Conservation (phyloP, 805 yeast species). For the Metschnikowia santaceciliae region DNA sequence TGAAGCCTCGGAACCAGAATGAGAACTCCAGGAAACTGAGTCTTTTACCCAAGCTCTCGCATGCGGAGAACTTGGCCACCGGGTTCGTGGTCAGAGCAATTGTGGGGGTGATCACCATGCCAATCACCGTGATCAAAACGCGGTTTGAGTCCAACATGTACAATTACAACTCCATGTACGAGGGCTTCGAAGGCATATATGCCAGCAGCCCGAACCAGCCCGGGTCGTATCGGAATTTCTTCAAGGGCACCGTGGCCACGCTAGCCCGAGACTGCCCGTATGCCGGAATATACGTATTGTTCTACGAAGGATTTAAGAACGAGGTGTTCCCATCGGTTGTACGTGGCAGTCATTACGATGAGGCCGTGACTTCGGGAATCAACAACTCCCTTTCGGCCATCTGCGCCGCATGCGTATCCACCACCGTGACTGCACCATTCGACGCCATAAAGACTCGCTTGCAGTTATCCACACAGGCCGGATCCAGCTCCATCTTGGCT, state of each 20-base stretch:
- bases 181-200: slow-evolving; percentile 58
- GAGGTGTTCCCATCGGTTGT: slow-evolving; percentile 42
- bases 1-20: slow-evolving; percentile 18
- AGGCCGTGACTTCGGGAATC: slow-evolving; percentile 11
- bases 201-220: slow-evolving; percentile 25
- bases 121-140: slow-evolving; percentile 85
- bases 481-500: slow-evolving; percentile 33
- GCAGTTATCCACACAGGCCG: slow-evolving; percentile 58
- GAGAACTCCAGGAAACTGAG: slow-evolving; percentile 20
- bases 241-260: slow-evolving; percentile 85
- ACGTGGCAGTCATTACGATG: slow-evolving; percentile 9
- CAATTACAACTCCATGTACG: slow-evolving; percentile 57
- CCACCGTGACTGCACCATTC: slow-evolving; percentile 88
- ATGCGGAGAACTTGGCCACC: slow-evolving; percentile 62
- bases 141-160: slow-evolving; percentile 82
- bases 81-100: slow-evolving; percentile 78
- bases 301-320: slow-evolving; percentile 74
- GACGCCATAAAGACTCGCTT: slow-evolving; percentile 91
- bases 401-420: slow-evolving; percentile 72
- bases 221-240: slow-evolving; percentile 61
- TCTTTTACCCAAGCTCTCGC: slow-evolving; percentile 67
- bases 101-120: slow-evolving; percentile 91
- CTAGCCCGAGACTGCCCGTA: slow-evolving; percentile 90
- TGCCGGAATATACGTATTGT: slow-evolving; percentile 86
- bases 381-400: slow-evolving; percentile 72